phyloP scores from a whole-genome alignment of 1,139 yeast species.

The Cylindricascospora bacillispora region DNA sequence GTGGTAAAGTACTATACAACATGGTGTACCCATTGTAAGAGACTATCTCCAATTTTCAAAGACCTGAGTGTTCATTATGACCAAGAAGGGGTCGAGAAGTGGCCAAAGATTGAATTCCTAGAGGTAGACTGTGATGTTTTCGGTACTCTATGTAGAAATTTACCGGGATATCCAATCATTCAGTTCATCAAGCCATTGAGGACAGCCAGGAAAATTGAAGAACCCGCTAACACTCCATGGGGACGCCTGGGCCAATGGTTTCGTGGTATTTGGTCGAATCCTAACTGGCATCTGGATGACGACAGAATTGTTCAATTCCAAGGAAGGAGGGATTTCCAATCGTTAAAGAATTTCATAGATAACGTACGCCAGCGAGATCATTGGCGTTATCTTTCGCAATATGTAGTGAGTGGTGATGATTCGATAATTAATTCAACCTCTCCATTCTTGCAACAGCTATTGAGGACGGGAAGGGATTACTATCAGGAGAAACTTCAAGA shows the following conservation, averaged over 20 bases:
- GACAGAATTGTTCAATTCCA: constrained; percentile 15
- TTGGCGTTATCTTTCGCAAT: too few relatives aligned
- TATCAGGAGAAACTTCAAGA: too few relatives aligned
- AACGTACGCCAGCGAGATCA: too few relatives aligned
- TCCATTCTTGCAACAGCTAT: too few relatives aligned
- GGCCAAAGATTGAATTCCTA: constrained; percentile 15
- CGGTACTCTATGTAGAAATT: constrained; percentile 17
- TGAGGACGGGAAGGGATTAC: too few relatives aligned
- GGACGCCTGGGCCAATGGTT: too few relatives aligned
- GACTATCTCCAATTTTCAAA: constrained; percentile 44
- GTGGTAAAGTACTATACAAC: constrained; percentile 39
- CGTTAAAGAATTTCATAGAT: constrained; percentile 14
- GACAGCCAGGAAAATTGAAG: constrained; percentile 2
- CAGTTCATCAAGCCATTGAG: constrained; percentile 18
- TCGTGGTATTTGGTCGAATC: too few relatives aligned
- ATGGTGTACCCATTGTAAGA: constrained; percentile 69
- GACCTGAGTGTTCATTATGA: constrained; percentile 11
- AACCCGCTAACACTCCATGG: too few relatives aligned
- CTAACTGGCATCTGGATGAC: constrained; percentile 12
- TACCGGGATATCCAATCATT: constrained; percentile 26
- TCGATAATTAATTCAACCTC: too few relatives aligned
- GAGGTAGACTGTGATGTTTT: constrained; percentile 25
- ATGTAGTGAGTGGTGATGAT: too few relatives aligned
- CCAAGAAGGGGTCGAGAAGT: constrained; percentile 4
- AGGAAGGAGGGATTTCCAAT: constrained; percentile 16